Conservation (phyloP, 345 rosid genomes). For the Eucalyptus microcorys region DNA sequence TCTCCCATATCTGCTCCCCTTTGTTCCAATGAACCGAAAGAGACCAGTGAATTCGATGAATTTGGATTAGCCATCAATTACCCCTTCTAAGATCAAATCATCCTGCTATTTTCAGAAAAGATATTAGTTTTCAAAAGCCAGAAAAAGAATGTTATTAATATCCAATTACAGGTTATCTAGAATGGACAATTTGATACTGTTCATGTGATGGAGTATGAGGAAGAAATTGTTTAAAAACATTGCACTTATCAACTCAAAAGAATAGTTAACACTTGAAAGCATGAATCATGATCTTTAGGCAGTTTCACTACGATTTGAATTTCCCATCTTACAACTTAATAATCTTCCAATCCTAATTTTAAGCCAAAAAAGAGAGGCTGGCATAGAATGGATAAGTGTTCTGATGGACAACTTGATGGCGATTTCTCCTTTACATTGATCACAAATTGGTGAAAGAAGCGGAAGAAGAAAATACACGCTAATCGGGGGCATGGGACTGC, state of each 20-base stretch:
- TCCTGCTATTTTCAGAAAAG: background rate
- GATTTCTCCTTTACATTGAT: background rate
- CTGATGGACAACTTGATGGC: background rate
- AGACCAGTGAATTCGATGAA: slow-evolving; percentile 6
- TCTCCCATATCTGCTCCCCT: slow-evolving; percentile 6
- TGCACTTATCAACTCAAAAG: background rate
- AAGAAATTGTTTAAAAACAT: background rate
- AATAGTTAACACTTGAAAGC: background rate
- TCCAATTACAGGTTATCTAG: background rate
- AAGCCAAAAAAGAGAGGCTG: background rate
- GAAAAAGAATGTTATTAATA: background rate
- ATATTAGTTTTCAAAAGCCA: background rate
- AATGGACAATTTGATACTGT: background rate
- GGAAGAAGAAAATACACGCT: background rate
- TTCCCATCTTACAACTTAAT: background rate
- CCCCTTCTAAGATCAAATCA: background rate
- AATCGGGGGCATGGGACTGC: background rate
- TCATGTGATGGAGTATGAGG: background rate
- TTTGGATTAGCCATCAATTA: slow-evolving; percentile 16
- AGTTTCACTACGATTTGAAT: background rate
- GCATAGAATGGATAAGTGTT: background rate
- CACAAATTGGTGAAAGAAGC: background rate
- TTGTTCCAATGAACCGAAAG: slow-evolving; percentile 9
- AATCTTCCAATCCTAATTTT: background rate
- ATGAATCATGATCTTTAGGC: background rate